phyloP scores from a whole-genome alignment of 2,329 filamentous ascomycete genomes.

The Ophiocordyceps camponoti-rufipedis region DNA sequence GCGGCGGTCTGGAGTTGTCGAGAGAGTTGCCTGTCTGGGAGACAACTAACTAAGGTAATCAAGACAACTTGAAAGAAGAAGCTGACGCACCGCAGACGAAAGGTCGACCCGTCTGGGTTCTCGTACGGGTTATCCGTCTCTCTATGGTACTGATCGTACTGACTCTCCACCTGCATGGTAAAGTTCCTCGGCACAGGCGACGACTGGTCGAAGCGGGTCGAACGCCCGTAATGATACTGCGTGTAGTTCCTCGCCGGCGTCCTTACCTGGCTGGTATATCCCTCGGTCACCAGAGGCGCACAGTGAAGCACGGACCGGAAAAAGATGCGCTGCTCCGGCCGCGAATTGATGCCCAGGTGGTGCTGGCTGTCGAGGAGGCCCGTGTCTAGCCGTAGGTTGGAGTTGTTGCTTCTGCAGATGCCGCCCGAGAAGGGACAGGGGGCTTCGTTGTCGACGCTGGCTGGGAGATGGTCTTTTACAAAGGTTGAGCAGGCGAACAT shows the following conservation, averaged over 20 bases:
- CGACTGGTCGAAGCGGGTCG: background rate
- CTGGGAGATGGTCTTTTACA: background rate
- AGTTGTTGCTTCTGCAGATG: background rate
- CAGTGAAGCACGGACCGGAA: background rate
- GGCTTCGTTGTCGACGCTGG: background rate
- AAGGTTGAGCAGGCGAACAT: background rate
- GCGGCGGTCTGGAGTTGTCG: no score
- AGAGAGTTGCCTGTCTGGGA: no score
- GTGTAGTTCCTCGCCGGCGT: background rate
- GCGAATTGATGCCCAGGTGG: constrained; percentile 1
- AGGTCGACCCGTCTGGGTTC: background rate
- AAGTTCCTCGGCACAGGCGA: no score
- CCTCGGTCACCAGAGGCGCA: background rate
- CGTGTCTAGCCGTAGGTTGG: background rate
- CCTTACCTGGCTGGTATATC: background rate
- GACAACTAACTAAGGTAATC: no score
- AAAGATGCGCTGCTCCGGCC: background rate
- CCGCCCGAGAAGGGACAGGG: background rate
- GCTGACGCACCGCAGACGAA: background rate
- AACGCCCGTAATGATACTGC: background rate
- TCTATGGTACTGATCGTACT: background rate
- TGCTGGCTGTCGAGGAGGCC: background rate
- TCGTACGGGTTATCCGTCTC: background rate
- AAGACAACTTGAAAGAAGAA: background rate
- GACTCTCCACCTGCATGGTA: background rate